Percentiles rank a stretch among this genome's conserved stretches.
Conservation (phyloP, 306 rosid species). For the Cicer bijugum region DNA sequence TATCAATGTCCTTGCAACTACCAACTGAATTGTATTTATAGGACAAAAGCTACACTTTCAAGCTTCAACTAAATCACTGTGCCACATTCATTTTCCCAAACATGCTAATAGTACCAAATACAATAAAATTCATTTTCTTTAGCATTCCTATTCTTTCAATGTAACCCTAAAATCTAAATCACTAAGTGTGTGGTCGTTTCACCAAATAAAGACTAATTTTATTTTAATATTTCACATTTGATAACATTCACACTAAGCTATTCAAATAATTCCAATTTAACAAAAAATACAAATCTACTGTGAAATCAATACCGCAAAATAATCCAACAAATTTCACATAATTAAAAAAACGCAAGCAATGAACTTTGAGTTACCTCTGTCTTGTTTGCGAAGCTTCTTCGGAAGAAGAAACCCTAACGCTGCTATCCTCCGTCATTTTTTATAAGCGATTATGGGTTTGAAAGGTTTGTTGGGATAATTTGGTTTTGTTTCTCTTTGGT, state of each 20-base stretch:
- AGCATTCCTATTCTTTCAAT: slow-evolving; percentile 25
- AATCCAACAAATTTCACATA: slow-evolving; percentile 7
- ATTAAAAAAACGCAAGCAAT: neutral
- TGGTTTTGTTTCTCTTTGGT: neutral
- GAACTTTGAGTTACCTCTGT: slow-evolving; percentile 59
- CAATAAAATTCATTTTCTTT: neutral
- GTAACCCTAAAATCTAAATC: slow-evolving; percentile 15
- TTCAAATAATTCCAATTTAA: neutral
- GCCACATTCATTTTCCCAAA: too few relatives aligned
- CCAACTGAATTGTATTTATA: too few relatives aligned
- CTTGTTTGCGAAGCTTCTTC: slow-evolving; percentile 69
- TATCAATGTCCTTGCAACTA: too few relatives aligned
- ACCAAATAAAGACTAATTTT: neutral
- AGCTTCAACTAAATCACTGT: too few relatives aligned
- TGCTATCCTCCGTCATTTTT: slow-evolving; percentile 62
- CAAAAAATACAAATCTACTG: neutral
- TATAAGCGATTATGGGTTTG: slow-evolving; percentile 4
- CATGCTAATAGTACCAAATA: neutral
- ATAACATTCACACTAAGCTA: neutral
- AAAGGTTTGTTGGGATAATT: neutral
- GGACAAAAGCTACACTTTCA: too few relatives aligned
- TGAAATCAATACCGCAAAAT: slow-evolving; percentile 12
- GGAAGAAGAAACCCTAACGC: slow-evolving; percentile 68
- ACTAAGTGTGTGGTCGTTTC: neutral
- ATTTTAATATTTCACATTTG: neutral